Conservation (phyloP, 345 rosid species). For the Dovyalis caffra region DNA sequence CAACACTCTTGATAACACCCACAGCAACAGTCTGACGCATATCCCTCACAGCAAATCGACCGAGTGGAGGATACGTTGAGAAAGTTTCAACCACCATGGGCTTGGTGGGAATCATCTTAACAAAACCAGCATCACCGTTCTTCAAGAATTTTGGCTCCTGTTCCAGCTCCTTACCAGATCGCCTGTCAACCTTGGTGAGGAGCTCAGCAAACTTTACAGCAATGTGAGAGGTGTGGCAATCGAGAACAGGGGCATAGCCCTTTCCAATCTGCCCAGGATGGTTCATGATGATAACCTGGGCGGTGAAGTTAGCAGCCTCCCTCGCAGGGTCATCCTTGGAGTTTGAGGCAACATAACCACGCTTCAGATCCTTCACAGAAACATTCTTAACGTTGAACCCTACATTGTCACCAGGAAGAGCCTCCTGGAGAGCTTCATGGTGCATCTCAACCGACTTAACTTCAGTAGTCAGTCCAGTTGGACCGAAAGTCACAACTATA, state of each 20-base stretch:
- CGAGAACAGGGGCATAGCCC: conserved; percentile 79
- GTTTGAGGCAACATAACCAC: conserved; percentile 77
- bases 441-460: conserved; percentile 95
- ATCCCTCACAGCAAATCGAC: conserved; percentile 86
- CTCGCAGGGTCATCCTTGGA: conserved; percentile 82
- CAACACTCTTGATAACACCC: conserved; percentile 76
- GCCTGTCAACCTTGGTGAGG: conserved; percentile 69
- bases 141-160: conserved; percentile 83
- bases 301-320: conserved; percentile 72
- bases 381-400: conserved; percentile 85
- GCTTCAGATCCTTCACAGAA: conserved; percentile 81
- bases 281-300: conserved; percentile 89
- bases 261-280: conserved; percentile 89
- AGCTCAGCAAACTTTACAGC: conserved; percentile 72
- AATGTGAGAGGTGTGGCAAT: conserved; percentile 86
- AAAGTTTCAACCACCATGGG: conserved; percentile 92
- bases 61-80: conserved; percentile 73
- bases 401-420: conserved; percentile 75
- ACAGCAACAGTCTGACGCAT: conserved; percentile 92
- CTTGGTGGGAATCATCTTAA: conserved; percentile 86
- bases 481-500: conserved; percentile 72
- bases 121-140: conserved; percentile 78
- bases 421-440: conserved; percentile 75
- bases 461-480: conserved; percentile 76
- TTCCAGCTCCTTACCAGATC: conserved; percentile 79